phyloP scores from a whole-genome alignment of 345 rosid species.

The Hibiscus trionum region DNA sequence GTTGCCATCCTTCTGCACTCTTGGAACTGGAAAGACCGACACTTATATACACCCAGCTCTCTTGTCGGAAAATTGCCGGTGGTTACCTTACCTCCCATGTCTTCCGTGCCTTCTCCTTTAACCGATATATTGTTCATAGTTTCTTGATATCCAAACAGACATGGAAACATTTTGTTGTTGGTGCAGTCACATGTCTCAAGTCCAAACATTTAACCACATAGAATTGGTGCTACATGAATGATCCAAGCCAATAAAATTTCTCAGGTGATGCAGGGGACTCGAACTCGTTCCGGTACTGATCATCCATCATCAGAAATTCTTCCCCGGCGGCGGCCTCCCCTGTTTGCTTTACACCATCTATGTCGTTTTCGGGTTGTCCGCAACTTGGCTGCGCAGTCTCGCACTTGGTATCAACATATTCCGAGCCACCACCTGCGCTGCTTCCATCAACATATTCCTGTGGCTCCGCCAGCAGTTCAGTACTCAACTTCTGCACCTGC shows the following conservation, averaged over 20 bases:
- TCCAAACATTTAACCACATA: constrained; percentile 50
- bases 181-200: constrained; percentile 11
- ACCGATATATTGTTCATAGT: too few species aligned
- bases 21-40: too few species aligned
- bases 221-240: constrained; percentile 28
- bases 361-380: constrained; percentile 14
- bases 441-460: constrained; percentile 18
- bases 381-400: not conserved
- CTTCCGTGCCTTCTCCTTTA: not conserved
- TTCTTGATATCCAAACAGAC: not conserved
- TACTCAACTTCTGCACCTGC: constrained; percentile 50
- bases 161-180: not conserved
- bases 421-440: constrained; percentile 23
- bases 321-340: constrained; percentile 17
- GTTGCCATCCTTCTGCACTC: not conserved
- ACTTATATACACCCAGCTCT: constrained; percentile 1
- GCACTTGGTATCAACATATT: not conserved
- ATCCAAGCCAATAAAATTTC: constrained; percentile 35
- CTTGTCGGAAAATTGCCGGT: not conserved
- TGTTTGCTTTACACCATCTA: constrained; percentile 20
- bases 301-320: constrained; percentile 24
- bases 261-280: constrained; percentile 29
- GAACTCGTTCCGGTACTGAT: constrained; percentile 24
- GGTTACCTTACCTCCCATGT: not conserved
- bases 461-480: constrained; percentile 23